Evolutionary conservation across 331 rosid genomes (phyloP), one percentile per base, ranked within the genome.

Genomic region (Malus hybrid): DNA sequence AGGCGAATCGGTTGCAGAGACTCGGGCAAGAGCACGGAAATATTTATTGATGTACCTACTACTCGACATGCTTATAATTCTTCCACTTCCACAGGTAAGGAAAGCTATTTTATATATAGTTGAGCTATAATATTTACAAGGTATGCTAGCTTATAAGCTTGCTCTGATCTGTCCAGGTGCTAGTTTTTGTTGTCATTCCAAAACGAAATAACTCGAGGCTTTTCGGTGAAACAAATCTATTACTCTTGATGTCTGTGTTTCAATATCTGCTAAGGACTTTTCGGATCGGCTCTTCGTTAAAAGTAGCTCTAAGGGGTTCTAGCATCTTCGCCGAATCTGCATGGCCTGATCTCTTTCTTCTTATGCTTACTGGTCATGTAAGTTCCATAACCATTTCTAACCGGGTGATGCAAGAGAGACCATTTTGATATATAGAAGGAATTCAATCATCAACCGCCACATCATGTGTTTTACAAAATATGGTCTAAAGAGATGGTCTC

Each of bases 71-170:
- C 79, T 82, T 19, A 34, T 36, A 1, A 67, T 82, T 82, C 80
- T 82, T 78, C 85, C 85, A 7, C 26, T 82, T 12, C 85, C 85
- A 19, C 85, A 78, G 77, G 85, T 82, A 71, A 7, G 65, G 34
- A 18, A 48, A 55, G 12, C 24, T 12, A 19, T 20, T 19, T 18
- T 19, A 9, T 55, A 19, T 7, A 44, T 11, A 11, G 5, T 44
- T 3, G 15, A 44, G 50, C 50, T 44, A 44, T 11, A 44, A 44
- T 44, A 44, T 44, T 44, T 42, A 42, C 48, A 42, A 42, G 48
- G 48, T 42, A 42, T 19, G 60, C 22, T n/a, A 19, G 24, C 22
- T 19, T 55, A 55, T 55, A 55, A 55, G 60, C 24, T 57, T 5
- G 7, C 2, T 48, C 36, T 1, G 18, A 2, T 66, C 30, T 66